Base-by-base conservation (phyloP, 768 basidiomycete species). In the Astraeus odoratus region DNA sequence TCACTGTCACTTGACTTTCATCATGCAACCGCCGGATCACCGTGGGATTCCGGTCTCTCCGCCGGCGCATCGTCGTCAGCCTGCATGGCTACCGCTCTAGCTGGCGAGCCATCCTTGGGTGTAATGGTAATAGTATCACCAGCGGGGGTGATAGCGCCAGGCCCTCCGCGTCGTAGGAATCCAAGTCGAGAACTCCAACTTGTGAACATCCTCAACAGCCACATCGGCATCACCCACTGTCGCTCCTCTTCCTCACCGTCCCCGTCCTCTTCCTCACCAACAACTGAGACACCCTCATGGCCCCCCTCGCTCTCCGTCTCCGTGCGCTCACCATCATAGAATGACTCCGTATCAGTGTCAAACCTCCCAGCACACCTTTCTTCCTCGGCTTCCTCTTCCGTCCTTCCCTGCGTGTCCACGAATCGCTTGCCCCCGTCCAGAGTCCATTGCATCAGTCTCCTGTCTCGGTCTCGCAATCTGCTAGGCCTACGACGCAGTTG, bases 351-450 rank as follows among this genome's bases (percentile, higher is more conserved):
- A 10, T 56, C 65, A 25, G 65, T 64, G 4, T 61, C 66, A 18
- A 54, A 55, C 5, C 50, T 48, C 20, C 53, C 52, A 19, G 58
- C 66, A 42, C 52, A 65, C 26, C 63, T 66, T 59, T 89, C 86
- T 54, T 89, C 86, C 55, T 82, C 83, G 18, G 72, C 85, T 63
- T 90, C 86, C 51, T 77, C 78, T 65, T 85, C 83, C 43, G 83
- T 88, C 37, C 85, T 68, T 15, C 86, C 86, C 33, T 79, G 56
- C 31, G 67, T 62, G 61, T 89, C 85, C 35, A 89, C 85, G 1
- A 82, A 59, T 35, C 77, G 66, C 59, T 76, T 73, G 36, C 61
- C 55, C 12, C 83, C 83, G 52, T 83, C 81, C 34, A 86, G 63
- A 48, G 77, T 79, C 80, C 82, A 80, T 59, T 88, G 84, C 56